A percentile compares a stretch with the other conserved stretches of the same genome.
Conservation (phyloP, 352 stramenopile genomes). For the Pythium sukuiense region DNA sequence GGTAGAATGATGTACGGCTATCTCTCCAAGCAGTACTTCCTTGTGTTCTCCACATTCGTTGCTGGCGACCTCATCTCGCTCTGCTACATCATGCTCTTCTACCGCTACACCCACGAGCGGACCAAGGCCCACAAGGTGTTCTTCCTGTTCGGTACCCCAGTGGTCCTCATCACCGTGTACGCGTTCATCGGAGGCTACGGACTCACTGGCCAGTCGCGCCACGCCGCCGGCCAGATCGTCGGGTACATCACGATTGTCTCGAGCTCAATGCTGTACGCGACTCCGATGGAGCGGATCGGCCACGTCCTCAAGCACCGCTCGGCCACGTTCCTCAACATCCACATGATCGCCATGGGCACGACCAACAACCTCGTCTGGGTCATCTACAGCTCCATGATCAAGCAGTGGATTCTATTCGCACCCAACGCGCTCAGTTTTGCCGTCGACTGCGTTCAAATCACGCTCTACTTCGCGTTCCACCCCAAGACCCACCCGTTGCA, state of each 20-base stretch:
- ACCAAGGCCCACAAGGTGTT: conserved; percentile 42
- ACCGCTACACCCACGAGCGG: conserved; percentile 41
- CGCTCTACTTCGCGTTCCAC: conserved; percentile 48
- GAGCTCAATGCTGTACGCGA: conserved; percentile 47
- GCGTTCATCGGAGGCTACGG: conserved; percentile 37
- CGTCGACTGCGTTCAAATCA: conserved; percentile 36
- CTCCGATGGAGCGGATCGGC: conserved; percentile 48
- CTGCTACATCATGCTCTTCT: conserved; percentile 49
- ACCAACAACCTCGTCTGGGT: conserved; percentile 64
- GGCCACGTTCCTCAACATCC: conserved; percentile 48
- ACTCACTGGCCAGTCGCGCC: conserved; percentile 32
- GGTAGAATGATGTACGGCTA: conserved; percentile 50
- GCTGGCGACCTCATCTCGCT: conserved; percentile 39
- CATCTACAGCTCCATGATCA: conserved; percentile 39
- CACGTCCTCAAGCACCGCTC: conserved; percentile 50
- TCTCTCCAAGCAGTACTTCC: conserved; percentile 43
- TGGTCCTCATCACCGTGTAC: conserved; percentile 39
- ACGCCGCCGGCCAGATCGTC: conserved; percentile 31
- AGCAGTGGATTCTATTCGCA: conserved; percentile 53
- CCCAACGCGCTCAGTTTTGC: conserved; percentile 43
- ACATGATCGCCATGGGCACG: conserved; percentile 52
- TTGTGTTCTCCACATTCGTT: conserved; percentile 44
- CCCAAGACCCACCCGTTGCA: conserved; percentile 41
- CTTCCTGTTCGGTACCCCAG: conserved; percentile 17
- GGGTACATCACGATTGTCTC: conserved; percentile 45